A percentile compares a stretch with the other conserved stretches of the same genome.
Conservation (phyloP, 1,284 basidiomycete species). For the Rugosomyces carneus region DNA sequence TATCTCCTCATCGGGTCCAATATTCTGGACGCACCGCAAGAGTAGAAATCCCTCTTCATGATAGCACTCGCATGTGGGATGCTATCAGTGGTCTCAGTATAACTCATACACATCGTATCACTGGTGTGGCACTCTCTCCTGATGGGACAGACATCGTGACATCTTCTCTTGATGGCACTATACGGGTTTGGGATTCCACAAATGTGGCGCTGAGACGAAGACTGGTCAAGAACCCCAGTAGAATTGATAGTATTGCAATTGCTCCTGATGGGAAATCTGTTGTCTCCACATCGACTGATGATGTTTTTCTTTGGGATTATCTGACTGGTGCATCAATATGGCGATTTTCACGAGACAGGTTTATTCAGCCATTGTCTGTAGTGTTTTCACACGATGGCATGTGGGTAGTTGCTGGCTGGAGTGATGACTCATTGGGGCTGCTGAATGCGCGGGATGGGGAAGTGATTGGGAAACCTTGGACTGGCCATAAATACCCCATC, state of each 20-base stretch:
- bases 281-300: not conserved
- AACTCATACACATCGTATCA: not conserved
- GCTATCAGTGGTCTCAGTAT: not conserved
- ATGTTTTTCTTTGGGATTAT: not conserved
- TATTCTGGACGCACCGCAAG: not conserved
- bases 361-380: not conserved
- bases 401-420: constrained; percentile 5
- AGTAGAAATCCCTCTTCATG: not conserved
- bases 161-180: not conserved
- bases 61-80: not conserved
- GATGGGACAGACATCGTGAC: not conserved
- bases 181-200: not conserved
- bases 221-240: not conserved
- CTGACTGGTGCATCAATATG: not conserved
- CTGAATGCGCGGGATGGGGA: constrained; percentile 14
- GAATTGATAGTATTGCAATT: not conserved
- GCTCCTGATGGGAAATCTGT: not conserved
- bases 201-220: not conserved
- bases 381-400: not conserved
- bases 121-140: not conserved
- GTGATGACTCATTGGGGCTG: constrained; percentile 10
- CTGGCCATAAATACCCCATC: constrained; percentile 4
- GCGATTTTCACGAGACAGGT: not conserved
- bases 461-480: not conserved
- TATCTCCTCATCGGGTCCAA: not conserved